These are phyloP conservation scores for Mycena metata DNA, from an alignment of 768 basidiomycete genomes.

Conservation along the genomic window DNA sequence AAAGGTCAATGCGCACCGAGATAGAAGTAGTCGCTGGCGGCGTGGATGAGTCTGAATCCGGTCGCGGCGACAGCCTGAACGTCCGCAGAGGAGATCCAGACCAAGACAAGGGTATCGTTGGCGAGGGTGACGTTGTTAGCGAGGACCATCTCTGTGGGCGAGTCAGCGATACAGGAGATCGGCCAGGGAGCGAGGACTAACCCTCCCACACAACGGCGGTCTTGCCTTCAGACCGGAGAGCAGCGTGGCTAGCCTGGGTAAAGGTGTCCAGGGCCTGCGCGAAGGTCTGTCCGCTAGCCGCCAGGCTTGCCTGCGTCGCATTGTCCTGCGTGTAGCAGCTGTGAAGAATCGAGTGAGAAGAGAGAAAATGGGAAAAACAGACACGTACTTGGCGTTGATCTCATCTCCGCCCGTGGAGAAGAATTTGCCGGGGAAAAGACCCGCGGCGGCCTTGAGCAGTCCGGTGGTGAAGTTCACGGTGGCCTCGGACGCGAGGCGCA, in stretches of 20 bases:
- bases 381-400: slow-evolving; percentile 57
- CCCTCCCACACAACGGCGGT: slow-evolving; percentile 75
- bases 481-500: slow-evolving; percentile 63
- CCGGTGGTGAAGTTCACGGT: slow-evolving; percentile 59
- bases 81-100: slow-evolving; percentile 63
- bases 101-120: slow-evolving; percentile 60
- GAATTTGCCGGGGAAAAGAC: slow-evolving; percentile 54
- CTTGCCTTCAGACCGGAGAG: slow-evolving; percentile 60
- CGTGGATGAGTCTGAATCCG: slow-evolving; percentile 60
- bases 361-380: background rate
- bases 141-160: slow-evolving; percentile 62
- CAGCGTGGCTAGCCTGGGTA: slow-evolving; percentile 58
- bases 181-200: slow-evolving; percentile 31
- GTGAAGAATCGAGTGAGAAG: background rate
- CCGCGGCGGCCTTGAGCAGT: slow-evolving; percentile 57
- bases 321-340: slow-evolving; percentile 62
- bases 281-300: slow-evolving; percentile 55
- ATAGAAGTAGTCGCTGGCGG: too few species aligned
- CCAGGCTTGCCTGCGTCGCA: slow-evolving; percentile 57
- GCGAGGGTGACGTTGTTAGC: slow-evolving; percentile 54
- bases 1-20: too few species aligned
- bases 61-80: slow-evolving; percentile 53
- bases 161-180: background rate
- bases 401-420: slow-evolving; percentile 78
- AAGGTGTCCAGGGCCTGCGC: slow-evolving; percentile 63